These are phyloP conservation scores for Metarhizium rileyi DNA, from an alignment of 2,329 filamentous ascomycete species.

Conservation along the genomic window DNA sequence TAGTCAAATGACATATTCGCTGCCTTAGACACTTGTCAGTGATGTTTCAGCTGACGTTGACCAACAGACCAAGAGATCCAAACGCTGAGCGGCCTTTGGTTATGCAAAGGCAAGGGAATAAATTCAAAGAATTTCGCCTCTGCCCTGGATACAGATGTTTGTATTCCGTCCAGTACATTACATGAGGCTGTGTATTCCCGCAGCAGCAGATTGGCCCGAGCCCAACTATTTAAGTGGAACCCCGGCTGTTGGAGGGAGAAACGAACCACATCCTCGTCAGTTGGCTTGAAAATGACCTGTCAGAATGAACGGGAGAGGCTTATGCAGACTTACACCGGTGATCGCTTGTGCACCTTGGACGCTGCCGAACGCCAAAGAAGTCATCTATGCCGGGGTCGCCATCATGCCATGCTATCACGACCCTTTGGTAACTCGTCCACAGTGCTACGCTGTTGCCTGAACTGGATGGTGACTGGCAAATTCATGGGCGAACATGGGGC, in stretches of 20 bases:
- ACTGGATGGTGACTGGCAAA: slow-evolving; percentile 3
- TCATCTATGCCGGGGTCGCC: background rate
- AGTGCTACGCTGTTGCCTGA: slow-evolving; percentile 5
- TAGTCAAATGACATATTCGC: background rate
- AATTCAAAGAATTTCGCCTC: background rate
- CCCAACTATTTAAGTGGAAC: background rate
- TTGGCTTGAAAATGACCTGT: slow-evolving; percentile 4
- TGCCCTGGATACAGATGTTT: background rate
- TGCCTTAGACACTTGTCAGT: background rate
- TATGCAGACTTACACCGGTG: slow-evolving; percentile 14
- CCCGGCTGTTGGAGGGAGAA: background rate
- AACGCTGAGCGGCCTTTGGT: background rate
- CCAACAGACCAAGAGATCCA: background rate
- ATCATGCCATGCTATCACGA: background rate
- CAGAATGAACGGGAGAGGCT: slow-evolving; percentile 6
- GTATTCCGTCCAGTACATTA: background rate
- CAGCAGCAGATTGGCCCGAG: background rate
- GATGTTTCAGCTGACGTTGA: background rate
- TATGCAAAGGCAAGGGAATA: background rate
- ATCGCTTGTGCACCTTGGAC: slow-evolving; percentile 13
- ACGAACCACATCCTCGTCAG: background rate
- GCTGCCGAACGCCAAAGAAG: slow-evolving; percentile 3
- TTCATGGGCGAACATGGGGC: background rate
- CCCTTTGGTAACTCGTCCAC: background rate
- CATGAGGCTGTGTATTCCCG: background rate